A percentile compares a stretch with the other conserved stretches of the same genome.
phyloP scores from a whole-genome alignment of 2,329 filamentous ascomycete species.

The Alternaria viburni region DNA sequence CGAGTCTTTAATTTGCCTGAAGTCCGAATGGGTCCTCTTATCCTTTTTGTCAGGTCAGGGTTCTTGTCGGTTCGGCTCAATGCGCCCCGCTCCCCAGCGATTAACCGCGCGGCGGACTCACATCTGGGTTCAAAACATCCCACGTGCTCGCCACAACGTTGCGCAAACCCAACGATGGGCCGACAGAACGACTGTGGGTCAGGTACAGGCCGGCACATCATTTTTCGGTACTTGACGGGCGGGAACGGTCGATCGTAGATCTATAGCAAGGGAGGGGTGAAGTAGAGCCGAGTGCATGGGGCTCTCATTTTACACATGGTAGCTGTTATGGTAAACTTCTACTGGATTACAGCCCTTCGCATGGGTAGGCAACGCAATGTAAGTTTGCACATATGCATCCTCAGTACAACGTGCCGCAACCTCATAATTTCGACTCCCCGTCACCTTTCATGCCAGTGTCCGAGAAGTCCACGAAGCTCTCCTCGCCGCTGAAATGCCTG shows the following conservation, averaged over 20 bases:
- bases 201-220: not conserved
- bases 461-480: slow-evolving; percentile 43
- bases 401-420: not conserved
- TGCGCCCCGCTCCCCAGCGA: not conserved
- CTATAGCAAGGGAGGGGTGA: not conserved
- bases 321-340: not conserved
- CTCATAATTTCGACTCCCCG: slow-evolving; percentile 35
- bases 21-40: too few species aligned
- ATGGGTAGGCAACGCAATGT: not conserved
- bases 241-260: not conserved
- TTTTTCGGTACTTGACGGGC: not conserved
- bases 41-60: not conserved
- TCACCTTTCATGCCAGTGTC: slow-evolving; percentile 21
- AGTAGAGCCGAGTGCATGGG: not conserved
- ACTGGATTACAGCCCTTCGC: not conserved
- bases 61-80: not conserved
- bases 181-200: not conserved
- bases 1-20: too few species aligned
- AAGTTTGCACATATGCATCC: not conserved
- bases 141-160: not conserved
- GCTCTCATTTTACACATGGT: not conserved
- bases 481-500: slow-evolving; percentile 48
- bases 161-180: not conserved
- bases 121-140: slow-evolving; percentile 4
- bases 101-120: slow-evolving; percentile 8